Base-by-base conservation (phyloP, 768 basidiomycete species). In the Leccinum uliginosum region DNA sequence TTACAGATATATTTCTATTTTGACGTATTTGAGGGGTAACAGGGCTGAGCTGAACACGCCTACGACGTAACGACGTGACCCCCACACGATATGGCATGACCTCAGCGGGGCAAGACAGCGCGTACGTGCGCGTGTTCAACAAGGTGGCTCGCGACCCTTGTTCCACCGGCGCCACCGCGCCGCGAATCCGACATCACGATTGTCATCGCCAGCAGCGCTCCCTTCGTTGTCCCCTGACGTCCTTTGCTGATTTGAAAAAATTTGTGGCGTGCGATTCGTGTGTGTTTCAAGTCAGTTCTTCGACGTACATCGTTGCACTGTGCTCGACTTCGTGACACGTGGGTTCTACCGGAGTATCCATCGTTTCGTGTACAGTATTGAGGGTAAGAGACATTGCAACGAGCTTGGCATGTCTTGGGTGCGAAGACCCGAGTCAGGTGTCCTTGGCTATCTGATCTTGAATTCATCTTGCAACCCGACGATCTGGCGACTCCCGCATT, bases 381-480 rank as follows among this genome's bases (percentile, higher is more conserved):
- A 43, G 19, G 40, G 40, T 12, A 43, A 43, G 19, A 43, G 38
- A 19, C 38, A 11, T 40, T 10, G 38, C n/a, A 40, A 40, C 38
- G 6, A 40, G 11, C 40, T 3, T 43, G 40, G 40, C 40, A n/a
- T n/a, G n/a, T n/a, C 17, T 38, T 38, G 9, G 35, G 35, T 38
- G 4, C n/a, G 40, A 19, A 43, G 19, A 19, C n/a, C 38, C 17
- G 38, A 40, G 9, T 40, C 9, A 40, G 38, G 38, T 40, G 40
- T 43, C 10, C 19, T 38, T 43, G 40, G 10, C 35, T 49, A 63
- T 32, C 47, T 59, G 50, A 59, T 60, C 47, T 51, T 38, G 11
- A 27, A 11, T 53, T 19, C 32, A 23, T 38, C 26, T 40, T 26
- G 45, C 19, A 27, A 19, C 30, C 30, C 9, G 45, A 52, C 50